These are phyloP conservation scores for Phytophthora aleatoria DNA, from an alignment of 352 stramenopile species.

Conservation along the genomic window DNA sequence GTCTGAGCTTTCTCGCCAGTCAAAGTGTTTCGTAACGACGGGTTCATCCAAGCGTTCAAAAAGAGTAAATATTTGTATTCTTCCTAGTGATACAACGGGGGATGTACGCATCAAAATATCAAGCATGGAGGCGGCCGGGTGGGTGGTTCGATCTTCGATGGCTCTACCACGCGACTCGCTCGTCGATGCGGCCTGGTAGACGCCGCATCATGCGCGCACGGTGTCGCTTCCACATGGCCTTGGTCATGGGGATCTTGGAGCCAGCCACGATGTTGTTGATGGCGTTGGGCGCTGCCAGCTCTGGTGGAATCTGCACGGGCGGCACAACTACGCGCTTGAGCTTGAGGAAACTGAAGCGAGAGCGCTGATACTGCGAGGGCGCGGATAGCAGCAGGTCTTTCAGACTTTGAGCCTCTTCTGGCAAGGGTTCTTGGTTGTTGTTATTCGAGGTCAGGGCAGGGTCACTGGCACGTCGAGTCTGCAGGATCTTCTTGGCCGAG, in stretches of 20 bases:
- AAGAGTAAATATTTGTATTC: constrained; percentile 6
- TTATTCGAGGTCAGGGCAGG: not conserved
- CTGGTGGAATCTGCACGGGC: constrained; percentile 47
- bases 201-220: constrained; percentile 40
- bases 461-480: constrained; percentile 20
- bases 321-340: constrained; percentile 46
- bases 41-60: not conserved
- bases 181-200: constrained; percentile 46
- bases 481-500: constrained; percentile 27
- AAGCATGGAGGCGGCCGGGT: not conserved
- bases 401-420: constrained; percentile 37
- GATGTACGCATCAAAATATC: constrained; percentile 5
- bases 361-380: constrained; percentile 11
- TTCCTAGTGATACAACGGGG: constrained; percentile 4
- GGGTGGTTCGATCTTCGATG: not conserved
- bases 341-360: constrained; percentile 45
- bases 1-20: too few species aligned
- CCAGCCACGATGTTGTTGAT: constrained; percentile 51
- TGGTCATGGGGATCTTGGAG: constrained; percentile 55
- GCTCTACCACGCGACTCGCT: constrained; percentile 36
- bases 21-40: not conserved
- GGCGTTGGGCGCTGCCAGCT: constrained; percentile 38
- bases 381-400: constrained; percentile 33
- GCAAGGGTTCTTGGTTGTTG: constrained; percentile 15
- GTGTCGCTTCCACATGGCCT: constrained; percentile 47